phyloP scores from a whole-genome alignment of 2,329 filamentous ascomycete genomes.

The Trichoderma simmonsii region DNA sequence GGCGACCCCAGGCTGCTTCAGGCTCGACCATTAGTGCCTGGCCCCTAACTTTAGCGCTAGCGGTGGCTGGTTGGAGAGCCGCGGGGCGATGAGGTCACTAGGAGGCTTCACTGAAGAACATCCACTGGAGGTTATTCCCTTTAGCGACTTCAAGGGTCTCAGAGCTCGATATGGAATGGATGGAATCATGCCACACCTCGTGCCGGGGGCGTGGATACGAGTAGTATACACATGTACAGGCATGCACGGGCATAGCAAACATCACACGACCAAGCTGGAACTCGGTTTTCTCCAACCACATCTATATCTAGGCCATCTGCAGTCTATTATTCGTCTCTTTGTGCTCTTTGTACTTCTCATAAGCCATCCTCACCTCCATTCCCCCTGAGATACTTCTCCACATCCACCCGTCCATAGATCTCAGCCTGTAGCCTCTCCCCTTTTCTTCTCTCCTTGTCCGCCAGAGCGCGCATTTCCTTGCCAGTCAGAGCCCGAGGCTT shows the following conservation, averaged over 20 bases:
- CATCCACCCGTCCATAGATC: slow-evolving; percentile 72
- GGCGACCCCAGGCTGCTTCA: slow-evolving; percentile 12
- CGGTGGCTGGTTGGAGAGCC: not conserved
- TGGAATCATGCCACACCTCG: not conserved
- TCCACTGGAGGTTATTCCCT: not conserved
- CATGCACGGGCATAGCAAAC: not conserved
- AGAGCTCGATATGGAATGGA: not conserved
- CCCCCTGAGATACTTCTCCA: slow-evolving; percentile 68
- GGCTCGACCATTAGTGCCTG: slow-evolving; percentile 5
- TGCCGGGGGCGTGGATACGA: not conserved
- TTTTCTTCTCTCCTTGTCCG: slow-evolving; percentile 51
- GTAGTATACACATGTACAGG: not conserved
- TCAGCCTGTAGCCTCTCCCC: slow-evolving; percentile 63
- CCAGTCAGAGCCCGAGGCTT: slow-evolving; percentile 59
- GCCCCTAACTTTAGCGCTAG: slow-evolving; percentile 17
- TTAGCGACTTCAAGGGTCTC: slow-evolving; percentile 1
- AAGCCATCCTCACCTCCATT: slow-evolving; percentile 27
- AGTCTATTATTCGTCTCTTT: not conserved
- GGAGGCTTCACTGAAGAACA: not conserved
- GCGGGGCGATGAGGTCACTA: slow-evolving; percentile 19
- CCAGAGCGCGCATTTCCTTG: slow-evolving; percentile 49
- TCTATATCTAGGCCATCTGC: not conserved
- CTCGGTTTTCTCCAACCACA: not conserved
- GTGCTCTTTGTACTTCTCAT: not conserved
- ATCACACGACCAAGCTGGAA: not conserved